Evolutionary conservation across 1,284 basidiomycete genomes (phyloP), one percentile per base, ranked within the genome.

Genomic region (Polyporus tsugae): DNA sequence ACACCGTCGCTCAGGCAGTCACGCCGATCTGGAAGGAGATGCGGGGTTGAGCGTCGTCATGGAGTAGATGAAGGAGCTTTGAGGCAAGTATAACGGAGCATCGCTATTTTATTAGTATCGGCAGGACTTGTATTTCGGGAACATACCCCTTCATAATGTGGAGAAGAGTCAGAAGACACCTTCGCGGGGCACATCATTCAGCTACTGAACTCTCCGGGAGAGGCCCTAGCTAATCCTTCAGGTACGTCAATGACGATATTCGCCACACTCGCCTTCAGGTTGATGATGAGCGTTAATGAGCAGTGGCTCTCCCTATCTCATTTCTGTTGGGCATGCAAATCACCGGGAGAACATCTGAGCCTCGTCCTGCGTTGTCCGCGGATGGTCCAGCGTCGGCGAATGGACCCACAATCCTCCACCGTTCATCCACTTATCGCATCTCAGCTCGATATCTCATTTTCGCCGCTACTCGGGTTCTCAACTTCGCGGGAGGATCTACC

Each of bases 1-100:
- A 86, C 67, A 87, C 86, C 22, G 88, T 89, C 19, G 84, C 87
- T 10, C 88, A 90, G 75, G 88, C 88, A 19, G 74, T 91, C 63
- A 89, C 87, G 44, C 88, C 88, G 11, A 73, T 89, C 55, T 89
- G 88, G 88, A 80, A 81, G 66, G 81, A 86, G 57, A 73, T 83
- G 60, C 85, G 79, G 60, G 70, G 72, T 22, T 70, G 53, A 60
- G 17, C 22, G 58, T n/a, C 38, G 36, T 1, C 19, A 5, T 2
- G 39, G 38, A 57, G n/a, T 17, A 49, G 11, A 39, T 19, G 17
- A 59, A 17, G 57, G 19, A 38, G 44, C 46, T 29, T 49, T 38
- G 52, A 42, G 49, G 62, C 62, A 63, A 57, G 52, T 57, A 29
- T 55, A 25, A 19, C 52, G 15, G 52, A 36, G 38, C 25, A 52